Conservation (phyloP, 495 filamentous ascomycete species). For the Neurospora sp. region DNA sequence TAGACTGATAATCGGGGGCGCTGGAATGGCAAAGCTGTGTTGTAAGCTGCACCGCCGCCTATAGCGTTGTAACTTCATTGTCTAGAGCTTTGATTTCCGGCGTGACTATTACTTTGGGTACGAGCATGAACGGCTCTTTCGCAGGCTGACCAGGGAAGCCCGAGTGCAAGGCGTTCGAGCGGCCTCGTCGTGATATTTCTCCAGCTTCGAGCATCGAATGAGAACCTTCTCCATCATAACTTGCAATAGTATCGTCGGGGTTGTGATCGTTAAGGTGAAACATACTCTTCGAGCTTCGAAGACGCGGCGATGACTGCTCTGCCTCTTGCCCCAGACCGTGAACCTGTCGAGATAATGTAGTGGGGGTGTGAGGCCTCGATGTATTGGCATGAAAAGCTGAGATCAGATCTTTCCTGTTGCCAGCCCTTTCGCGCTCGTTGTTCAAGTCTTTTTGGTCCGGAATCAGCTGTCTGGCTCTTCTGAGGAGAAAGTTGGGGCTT, state of each 20-base stretch:
- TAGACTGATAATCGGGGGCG: background rate
- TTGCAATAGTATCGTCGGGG: background rate
- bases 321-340: background rate
- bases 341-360: background rate
- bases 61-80: constrained; percentile 23
- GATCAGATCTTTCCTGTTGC: background rate
- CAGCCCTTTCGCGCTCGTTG: background rate
- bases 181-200: background rate
- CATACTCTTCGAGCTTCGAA: constrained; percentile 8
- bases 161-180: background rate
- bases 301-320: background rate
- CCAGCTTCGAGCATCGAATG: background rate
- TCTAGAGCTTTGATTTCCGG: constrained; percentile 42
- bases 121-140: constrained; percentile 23
- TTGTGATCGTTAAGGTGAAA: background rate
- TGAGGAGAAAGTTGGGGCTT: background rate
- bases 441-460: background rate
- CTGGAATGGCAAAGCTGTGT: constrained; percentile 21
- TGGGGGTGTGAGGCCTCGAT: background rate
- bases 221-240: background rate
- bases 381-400: background rate
- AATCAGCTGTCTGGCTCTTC: background rate
- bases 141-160: background rate
- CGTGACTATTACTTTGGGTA: constrained; percentile 32
- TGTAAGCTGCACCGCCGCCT: constrained; percentile 38